These are phyloP conservation scores for Corchorus olitorius DNA, from an alignment of 345 rosid genomes.

Conservation along the genomic window DNA sequence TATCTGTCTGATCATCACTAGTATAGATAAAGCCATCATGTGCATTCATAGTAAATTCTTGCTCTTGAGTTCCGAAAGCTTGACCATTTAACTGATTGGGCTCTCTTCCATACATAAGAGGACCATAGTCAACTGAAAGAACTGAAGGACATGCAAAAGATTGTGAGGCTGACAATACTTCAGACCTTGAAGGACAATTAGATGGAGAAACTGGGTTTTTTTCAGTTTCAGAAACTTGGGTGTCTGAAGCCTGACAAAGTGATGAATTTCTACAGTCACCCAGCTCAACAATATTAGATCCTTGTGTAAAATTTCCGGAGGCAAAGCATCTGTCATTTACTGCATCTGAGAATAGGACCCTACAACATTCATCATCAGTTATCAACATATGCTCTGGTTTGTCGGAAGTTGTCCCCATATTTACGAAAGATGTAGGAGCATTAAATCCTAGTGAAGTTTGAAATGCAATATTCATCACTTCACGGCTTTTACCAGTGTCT, in stretches of 20 bases:
- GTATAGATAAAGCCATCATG: constrained; percentile 50
- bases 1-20: constrained; percentile 42
- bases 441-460: constrained; percentile 46
- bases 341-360: constrained; percentile 70
- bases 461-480: constrained; percentile 41
- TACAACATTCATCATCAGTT: constrained; percentile 89
- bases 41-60: constrained; percentile 37
- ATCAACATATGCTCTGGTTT: constrained; percentile 57
- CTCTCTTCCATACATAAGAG: constrained; percentile 38
- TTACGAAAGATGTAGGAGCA: constrained; percentile 48
- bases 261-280: constrained; percentile 41
- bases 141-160: constrained; percentile 39
- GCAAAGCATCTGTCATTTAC: constrained; percentile 41
- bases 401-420: constrained; percentile 36
- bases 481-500: constrained; percentile 45
- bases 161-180: constrained; percentile 45
- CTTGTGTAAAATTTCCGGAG: constrained; percentile 43
- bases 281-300: constrained; percentile 36
- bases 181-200: constrained; percentile 48
- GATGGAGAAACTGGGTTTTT: constrained; percentile 40
- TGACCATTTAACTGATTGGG: constrained; percentile 39
- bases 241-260: constrained; percentile 39
- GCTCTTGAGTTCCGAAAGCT: constrained; percentile 51
- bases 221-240: constrained; percentile 44
- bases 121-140: constrained; percentile 37